These are phyloP conservation scores for Dryas drummondii DNA, from an alignment of 306 rosid species.

Conservation along the genomic window DNA sequence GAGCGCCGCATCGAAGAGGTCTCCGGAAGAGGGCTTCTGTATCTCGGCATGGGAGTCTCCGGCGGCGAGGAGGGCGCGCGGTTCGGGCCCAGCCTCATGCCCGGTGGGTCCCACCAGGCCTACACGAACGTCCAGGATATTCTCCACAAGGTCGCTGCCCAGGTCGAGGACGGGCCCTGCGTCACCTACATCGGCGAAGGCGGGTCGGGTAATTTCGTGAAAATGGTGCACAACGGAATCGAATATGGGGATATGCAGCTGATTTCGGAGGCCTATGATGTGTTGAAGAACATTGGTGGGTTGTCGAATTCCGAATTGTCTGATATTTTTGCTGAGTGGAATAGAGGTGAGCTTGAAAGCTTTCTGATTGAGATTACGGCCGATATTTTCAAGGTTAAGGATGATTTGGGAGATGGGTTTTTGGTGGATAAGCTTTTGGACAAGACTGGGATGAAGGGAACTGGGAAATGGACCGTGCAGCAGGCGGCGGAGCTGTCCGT, in stretches of 20 bases:
- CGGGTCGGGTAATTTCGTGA: slow-evolving; percentile 83
- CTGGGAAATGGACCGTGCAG: slow-evolving; percentile 96
- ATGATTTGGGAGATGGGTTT: slow-evolving; percentile 55
- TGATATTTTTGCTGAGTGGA: slow-evolving; percentile 76
- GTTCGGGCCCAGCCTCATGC: slow-evolving; percentile 85
- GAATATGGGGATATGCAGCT: slow-evolving; percentile 94
- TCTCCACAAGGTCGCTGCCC: slow-evolving; percentile 73
- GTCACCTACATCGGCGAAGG: slow-evolving; percentile 87
- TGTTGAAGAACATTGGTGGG: slow-evolving; percentile 75
- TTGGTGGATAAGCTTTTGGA: slow-evolving; percentile 90
- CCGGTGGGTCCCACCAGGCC: slow-evolving; percentile 73
- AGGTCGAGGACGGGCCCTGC: slow-evolving; percentile 91
- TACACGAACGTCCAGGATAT: slow-evolving; percentile 68
- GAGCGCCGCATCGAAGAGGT: slow-evolving; percentile 67
- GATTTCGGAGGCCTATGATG: slow-evolving; percentile 90
- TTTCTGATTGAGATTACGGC: slow-evolving; percentile 82
- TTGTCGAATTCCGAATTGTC: slow-evolving; percentile 63
- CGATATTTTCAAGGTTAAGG: slow-evolving; percentile 82
- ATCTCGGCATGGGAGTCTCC: slow-evolving; percentile 90
- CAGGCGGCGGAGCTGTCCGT: slow-evolving; percentile 91
- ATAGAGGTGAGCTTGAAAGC: slow-evolving; percentile 83
- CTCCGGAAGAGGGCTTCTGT: slow-evolving; percentile 46
- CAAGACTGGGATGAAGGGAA: slow-evolving; percentile 94
- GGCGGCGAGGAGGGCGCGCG: slow-evolving; percentile 97
- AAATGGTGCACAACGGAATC: slow-evolving; percentile 94